Percentiles rank a stretch among this genome's conserved stretches.
phyloP scores from a whole-genome alignment of 768 basidiomycete species.

The Lyophyllum decastes region DNA sequence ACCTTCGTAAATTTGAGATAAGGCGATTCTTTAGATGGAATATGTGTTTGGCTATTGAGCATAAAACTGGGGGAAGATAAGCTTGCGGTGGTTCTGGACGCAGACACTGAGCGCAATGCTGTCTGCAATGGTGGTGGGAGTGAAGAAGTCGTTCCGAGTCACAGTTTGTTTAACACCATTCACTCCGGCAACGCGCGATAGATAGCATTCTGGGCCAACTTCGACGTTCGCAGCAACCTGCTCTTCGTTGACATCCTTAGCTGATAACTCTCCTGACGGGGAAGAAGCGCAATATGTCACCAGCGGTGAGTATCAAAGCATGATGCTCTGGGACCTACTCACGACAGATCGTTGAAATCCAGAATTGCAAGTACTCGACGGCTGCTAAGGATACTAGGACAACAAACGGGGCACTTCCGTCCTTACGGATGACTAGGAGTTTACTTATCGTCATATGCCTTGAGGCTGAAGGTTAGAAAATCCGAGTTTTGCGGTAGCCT shows the following conservation, averaged over 20 bases:
- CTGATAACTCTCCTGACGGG: too few species aligned
- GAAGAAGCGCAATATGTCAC: neutral
- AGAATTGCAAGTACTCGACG: too few species aligned
- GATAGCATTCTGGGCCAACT: neutral
- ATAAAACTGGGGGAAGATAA: conserved; percentile 51
- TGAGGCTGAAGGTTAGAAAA: neutral
- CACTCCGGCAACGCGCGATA: neutral
- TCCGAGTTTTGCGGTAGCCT: neutral
- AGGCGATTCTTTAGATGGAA: conserved; percentile 36
- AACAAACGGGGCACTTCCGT: too few species aligned
- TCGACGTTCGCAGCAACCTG: neutral
- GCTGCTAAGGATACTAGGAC: too few species aligned
- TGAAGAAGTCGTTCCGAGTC: neutral
- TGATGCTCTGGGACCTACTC: neutral
- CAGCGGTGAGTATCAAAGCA: neutral
- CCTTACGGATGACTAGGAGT: too few species aligned
- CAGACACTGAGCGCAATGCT: conserved; percentile 13
- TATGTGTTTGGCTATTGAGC: conserved; percentile 56
- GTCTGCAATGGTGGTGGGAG: conserved; percentile 14
- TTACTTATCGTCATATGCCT: neutral
- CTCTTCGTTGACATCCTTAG: neutral
- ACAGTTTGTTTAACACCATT: neutral
- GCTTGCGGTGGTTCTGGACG: conserved; percentile 3
- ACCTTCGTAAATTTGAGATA: conserved; percentile 31
- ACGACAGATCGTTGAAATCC: too few species aligned